phyloP scores from a whole-genome alignment of 306 rosid genomes.

The Dryas octopetala region DNA sequence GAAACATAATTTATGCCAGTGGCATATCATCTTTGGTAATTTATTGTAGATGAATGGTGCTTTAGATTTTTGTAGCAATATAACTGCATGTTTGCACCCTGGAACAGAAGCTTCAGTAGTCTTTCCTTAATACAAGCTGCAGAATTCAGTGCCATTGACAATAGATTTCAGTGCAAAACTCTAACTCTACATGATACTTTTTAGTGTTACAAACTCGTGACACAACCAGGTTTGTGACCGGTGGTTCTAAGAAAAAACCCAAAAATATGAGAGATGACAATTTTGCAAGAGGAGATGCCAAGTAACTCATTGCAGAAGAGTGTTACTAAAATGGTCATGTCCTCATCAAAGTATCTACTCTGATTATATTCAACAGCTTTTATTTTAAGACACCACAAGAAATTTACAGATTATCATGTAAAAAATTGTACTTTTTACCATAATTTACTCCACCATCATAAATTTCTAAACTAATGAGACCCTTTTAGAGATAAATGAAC shows the following conservation, averaged over 20 bases:
- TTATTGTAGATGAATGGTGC: background rate
- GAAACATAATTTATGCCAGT: background rate
- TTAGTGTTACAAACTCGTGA: background rate
- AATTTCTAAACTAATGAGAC: background rate
- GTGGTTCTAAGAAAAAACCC: background rate
- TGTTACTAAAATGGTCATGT: background rate
- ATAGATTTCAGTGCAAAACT: background rate
- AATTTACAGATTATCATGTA: background rate
- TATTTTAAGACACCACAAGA: background rate
- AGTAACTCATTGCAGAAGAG: background rate
- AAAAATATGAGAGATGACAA: background rate
- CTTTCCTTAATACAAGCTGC: background rate
- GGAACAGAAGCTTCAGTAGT: background rate
- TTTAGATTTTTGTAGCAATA: background rate
- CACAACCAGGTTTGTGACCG: background rate
- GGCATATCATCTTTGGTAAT: background rate
- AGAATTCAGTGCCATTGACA: background rate
- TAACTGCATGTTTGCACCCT: constrained; percentile 4
- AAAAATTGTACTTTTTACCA: background rate
- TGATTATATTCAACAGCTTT: background rate
- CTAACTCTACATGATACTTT: background rate
- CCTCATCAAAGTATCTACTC: background rate
- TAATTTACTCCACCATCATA: background rate
- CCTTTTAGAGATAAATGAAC: background rate
- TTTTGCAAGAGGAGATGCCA: background rate